Percentiles rank a stretch among this genome's conserved stretches.
These are phyloP conservation scores for Chrysanthemum lavandulifolium DNA, from an alignment of 129 eudicot genomes.

Conservation along the genomic window DNA sequence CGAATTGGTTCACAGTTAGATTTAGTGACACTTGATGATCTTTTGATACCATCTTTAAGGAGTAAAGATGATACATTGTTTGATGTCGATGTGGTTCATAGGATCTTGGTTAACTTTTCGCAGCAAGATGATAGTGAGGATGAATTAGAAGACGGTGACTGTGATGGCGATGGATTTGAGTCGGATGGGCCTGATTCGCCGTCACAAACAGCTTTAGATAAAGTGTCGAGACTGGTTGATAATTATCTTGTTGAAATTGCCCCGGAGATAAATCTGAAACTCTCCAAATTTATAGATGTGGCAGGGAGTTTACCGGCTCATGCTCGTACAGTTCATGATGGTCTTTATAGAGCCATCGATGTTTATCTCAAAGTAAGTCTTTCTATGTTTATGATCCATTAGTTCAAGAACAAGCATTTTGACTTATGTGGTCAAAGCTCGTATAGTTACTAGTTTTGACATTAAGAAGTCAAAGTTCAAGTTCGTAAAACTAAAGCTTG, in stretches of 20 bases:
- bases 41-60: constrained; percentile 82
- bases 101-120: constrained; percentile 87
- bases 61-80: constrained; percentile 83
- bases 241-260: constrained; percentile 93
- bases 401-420: not conserved
- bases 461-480: not conserved
- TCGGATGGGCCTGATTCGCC: constrained; percentile 80
- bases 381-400: not conserved
- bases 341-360: constrained; percentile 84
- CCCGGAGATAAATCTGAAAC: constrained; percentile 92
- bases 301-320: constrained; percentile 87
- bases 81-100: constrained; percentile 85
- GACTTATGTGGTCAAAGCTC: constrained; percentile 15
- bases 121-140: constrained; percentile 89
- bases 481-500: not conserved
- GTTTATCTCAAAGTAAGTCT: constrained; percentile 82
- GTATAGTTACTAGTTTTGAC: constrained; percentile 8
- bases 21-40: constrained; percentile 88
- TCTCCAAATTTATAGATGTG: constrained; percentile 67
- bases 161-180: constrained; percentile 76
- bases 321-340: constrained; percentile 84
- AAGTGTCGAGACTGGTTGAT: constrained; percentile 82
- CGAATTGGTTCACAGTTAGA: constrained; percentile 91
- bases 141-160: constrained; percentile 80
- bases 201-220: constrained; percentile 68